Percentiles rank a stretch among this genome's conserved stretches.
These are phyloP conservation scores for Taxillus chinensis DNA, from an alignment of 164 flowering plant species.

Conservation along the genomic window DNA sequence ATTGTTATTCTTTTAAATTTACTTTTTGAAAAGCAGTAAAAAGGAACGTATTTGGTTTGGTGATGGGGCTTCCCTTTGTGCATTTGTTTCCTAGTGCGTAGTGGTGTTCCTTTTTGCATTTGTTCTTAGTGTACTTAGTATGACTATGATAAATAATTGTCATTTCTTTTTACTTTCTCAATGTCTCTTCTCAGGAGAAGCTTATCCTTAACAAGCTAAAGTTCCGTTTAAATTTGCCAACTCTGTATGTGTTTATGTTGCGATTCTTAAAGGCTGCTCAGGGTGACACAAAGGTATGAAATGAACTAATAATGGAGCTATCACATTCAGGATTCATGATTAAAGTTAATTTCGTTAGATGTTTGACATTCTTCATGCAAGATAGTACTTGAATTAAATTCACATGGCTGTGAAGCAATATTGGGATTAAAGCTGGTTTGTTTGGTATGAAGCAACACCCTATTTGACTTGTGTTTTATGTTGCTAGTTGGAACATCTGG, in stretches of 20 bases:
- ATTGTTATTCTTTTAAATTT: no score
- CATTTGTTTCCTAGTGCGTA: no score
- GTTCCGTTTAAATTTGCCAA: slow-evolving; percentile 70
- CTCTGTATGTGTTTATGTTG: slow-evolving; percentile 82
- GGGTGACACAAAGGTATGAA: slow-evolving; percentile 46
- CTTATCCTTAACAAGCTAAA: slow-evolving; percentile 53
- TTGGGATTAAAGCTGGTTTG: no score
- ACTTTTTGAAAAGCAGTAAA: no score
- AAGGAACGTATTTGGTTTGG: no score
- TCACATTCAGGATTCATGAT: background rate
- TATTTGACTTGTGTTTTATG: background rate
- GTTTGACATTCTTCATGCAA: background rate
- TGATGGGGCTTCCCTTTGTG: no score
- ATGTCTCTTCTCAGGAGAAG: slow-evolving; percentile 53
- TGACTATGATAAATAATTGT: background rate
- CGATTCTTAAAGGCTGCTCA: slow-evolving; percentile 89
- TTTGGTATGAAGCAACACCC: background rate
- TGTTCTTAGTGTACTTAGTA: background rate
- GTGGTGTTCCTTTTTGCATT: no score
- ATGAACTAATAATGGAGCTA: background rate
- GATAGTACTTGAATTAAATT: background rate
- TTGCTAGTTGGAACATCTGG: slow-evolving; percentile 59
- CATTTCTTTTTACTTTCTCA: background rate
- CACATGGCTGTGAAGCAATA: no score
- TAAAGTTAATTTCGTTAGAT: background rate